A percentile compares a stretch with the other conserved stretches of the same genome.
phyloP scores from a whole-genome alignment of 768 basidiomycete genomes.

The Auricularia sp. region DNA sequence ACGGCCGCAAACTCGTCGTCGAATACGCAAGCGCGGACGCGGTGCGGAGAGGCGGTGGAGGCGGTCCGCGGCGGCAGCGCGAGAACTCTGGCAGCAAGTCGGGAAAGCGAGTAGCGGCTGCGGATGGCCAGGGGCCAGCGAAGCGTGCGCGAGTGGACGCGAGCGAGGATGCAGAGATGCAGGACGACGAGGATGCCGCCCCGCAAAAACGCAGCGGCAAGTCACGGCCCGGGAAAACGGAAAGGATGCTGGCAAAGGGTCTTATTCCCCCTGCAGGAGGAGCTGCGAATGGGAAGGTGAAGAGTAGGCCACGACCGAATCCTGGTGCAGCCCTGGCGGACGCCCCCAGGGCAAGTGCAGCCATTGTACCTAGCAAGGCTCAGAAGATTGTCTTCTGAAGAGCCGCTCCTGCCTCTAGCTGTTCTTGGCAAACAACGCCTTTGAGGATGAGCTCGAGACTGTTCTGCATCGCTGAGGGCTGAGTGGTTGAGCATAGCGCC shows the following conservation, averaged over 20 bases:
- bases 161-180: not conserved
- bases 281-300: not conserved
- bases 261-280: not conserved
- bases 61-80: conserved; percentile 1
- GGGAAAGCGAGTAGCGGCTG: not conserved
- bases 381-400: conserved; percentile 14
- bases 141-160: not conserved
- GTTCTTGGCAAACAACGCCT: not conserved
- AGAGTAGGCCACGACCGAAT: conserved; percentile 6
- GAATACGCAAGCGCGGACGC: conserved; percentile 87
- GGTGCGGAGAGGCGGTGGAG: conserved; percentile 67
- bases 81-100: not conserved
- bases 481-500: not conserved
- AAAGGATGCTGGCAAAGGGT: not conserved
- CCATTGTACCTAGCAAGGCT: conserved; percentile 14
- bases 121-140: not conserved
- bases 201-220: not conserved
- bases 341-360: conserved; percentile 11
- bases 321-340: conserved; percentile 14
- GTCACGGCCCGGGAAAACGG: not conserved
- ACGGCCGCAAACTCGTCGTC: conserved; percentile 77
- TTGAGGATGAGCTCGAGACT: too few relatives aligned
- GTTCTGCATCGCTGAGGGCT: too few relatives aligned
- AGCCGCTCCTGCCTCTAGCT: not conserved
- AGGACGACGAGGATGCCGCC: not conserved